Evolutionary conservation across 169 alveolate genomes (phyloP).

Genomic region (Plasmodium sp.): DNA sequence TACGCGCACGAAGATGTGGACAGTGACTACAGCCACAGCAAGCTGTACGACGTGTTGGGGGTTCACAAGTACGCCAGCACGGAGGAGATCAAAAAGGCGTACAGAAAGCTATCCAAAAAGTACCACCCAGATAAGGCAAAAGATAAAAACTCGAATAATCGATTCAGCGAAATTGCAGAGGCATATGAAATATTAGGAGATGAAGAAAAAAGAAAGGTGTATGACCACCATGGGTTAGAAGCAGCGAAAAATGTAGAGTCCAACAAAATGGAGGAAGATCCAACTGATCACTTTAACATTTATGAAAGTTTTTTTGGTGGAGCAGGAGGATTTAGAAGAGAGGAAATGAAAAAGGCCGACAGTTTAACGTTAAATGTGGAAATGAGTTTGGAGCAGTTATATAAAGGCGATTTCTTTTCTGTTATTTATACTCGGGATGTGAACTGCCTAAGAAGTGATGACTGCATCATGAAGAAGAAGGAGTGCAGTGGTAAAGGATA

Average conservation of each 20-base stretch:
- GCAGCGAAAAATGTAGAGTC: conserved; percentile 86
- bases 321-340: conserved; percentile 77
- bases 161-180: conserved; percentile 90
- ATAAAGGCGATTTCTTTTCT: conserved; percentile 83
- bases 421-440: conserved; percentile 79
- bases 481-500: conserved; percentile 88
- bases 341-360: conserved; percentile 82
- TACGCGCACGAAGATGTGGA: conserved; percentile 34
- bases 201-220: conserved; percentile 89
- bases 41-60: conserved; percentile 83
- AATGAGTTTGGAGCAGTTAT: conserved; percentile 83
- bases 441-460: conserved; percentile 85
- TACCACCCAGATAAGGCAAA: conserved; percentile 94
- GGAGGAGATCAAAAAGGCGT: conserved; percentile 94
- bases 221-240: conserved; percentile 93
- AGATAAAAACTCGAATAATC: conserved; percentile 88
- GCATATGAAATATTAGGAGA: conserved; percentile 93
- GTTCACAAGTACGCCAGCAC: conserved; percentile 83
- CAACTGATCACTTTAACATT: conserved; percentile 77
- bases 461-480: conserved; percentile 82
- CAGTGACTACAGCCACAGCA: conserved; percentile 59
- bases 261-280: conserved; percentile 70
- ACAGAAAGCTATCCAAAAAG: conserved; percentile 84
- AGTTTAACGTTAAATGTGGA: conserved; percentile 79
- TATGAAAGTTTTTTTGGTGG: conserved; percentile 83